These are phyloP conservation scores for Eucalyptus victrix DNA, from an alignment of 345 rosid genomes.

Conservation along the genomic window DNA sequence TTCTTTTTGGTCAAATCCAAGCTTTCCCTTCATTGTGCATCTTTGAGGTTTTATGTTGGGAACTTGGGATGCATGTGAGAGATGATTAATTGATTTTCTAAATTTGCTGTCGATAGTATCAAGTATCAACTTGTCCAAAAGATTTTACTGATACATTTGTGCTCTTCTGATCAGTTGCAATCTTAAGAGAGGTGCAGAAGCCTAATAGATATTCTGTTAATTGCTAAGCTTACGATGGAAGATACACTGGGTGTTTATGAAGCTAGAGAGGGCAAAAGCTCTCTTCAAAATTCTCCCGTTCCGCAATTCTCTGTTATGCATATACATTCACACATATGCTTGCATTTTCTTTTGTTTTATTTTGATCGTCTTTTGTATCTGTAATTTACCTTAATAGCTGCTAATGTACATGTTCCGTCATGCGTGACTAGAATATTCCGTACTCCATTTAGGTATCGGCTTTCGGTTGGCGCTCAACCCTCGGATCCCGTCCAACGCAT, in stretches of 20 bases:
- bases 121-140: background rate
- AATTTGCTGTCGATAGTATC: background rate
- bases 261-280: background rate
- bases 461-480: slow-evolving; percentile 93
- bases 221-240: background rate
- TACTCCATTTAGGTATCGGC: slow-evolving; percentile 49
- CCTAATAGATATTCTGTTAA: background rate
- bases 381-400: background rate
- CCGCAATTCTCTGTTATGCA: background rate
- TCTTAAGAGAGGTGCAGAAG: background rate
- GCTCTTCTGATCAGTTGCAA: background rate
- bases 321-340: background rate
- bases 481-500: slow-evolving; percentile 73
- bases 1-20: background rate
- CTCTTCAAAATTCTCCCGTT: background rate
- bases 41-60: background rate
- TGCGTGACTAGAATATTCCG: background rate
- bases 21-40: background rate
- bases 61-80: background rate
- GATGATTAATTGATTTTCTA: background rate
- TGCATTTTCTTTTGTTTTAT: background rate
- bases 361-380: background rate
- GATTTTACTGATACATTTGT: background rate
- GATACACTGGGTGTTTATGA: background rate
- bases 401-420: background rate